Evolutionary conservation across 2,329 filamentous ascomycete genomes (phyloP).

Genomic region (Sporothrix phasma): DNA sequence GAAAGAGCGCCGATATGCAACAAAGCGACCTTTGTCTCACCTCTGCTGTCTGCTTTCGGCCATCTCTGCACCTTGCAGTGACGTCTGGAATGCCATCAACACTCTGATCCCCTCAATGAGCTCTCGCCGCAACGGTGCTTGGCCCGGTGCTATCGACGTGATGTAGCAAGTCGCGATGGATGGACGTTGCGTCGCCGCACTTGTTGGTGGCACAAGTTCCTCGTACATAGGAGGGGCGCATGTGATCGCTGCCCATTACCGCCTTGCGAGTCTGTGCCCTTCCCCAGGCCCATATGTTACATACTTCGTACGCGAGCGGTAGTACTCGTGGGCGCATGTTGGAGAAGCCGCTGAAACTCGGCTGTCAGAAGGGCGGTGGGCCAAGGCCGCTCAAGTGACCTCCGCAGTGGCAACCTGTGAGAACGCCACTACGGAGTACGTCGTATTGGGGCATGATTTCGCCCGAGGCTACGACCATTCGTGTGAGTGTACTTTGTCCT

Average conservation of each 20-base stretch:
- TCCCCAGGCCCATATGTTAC: neutral
- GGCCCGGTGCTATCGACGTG: too few species aligned
- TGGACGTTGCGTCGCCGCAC: too few species aligned
- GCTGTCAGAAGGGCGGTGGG: neutral
- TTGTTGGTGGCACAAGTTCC: too few species aligned
- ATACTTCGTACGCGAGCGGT: neutral
- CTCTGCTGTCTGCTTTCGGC: neutral
- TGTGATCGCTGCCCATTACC: neutral
- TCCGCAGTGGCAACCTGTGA: neutral
- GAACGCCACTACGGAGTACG: neutral
- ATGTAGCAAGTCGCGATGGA: too few species aligned
- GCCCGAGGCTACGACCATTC: constrained; percentile 12
- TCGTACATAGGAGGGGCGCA: neutral
- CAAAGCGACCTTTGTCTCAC: neutral
- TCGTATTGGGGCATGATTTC: neutral
- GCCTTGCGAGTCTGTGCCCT: neutral
- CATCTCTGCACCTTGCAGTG: neutral
- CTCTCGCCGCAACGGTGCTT: too few species aligned
- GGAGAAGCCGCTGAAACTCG: neutral
- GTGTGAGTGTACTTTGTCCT: too few species aligned
- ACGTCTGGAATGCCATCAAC: neutral
- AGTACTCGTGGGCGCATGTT: neutral
- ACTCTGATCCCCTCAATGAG: neutral
- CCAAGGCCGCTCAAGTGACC: neutral
- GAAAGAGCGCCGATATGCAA: constrained; percentile 4